These are phyloP conservation scores for Cryptosporidium meleagridis DNA, from an alignment of 169 alveolate species.

Conservation along the genomic window DNA sequence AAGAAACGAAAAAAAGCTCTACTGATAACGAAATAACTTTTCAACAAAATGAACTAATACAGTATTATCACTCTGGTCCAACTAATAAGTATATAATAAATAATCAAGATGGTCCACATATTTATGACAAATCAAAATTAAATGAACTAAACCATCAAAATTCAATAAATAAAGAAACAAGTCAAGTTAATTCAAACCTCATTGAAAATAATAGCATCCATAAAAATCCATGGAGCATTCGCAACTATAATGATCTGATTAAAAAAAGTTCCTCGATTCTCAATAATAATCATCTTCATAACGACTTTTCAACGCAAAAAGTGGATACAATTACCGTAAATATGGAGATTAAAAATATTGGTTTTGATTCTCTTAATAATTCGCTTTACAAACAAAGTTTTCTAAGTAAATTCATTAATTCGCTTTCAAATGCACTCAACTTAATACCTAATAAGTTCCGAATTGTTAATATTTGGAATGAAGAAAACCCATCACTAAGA, in stretches of 20 bases:
- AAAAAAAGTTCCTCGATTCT: not conserved
- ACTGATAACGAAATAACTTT: not conserved
- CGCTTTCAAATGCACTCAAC: conserved; percentile 1
- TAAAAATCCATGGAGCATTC: not conserved
- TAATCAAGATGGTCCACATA: not conserved
- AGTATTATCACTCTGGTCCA: conserved; percentile 5
- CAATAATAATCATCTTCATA: not conserved
- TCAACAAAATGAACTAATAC: conserved; percentile 1
- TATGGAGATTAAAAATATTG: conserved; percentile 10
- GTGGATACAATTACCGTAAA: conserved; percentile 29
- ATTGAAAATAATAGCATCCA: not conserved
- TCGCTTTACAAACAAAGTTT: not conserved
- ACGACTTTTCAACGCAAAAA: not conserved
- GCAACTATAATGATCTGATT: not conserved
- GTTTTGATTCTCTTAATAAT: not conserved
- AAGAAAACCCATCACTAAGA: conserved; percentile 12
- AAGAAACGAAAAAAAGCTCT: not conserved
- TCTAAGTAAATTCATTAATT: not conserved
- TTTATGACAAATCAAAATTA: not conserved
- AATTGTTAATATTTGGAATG: conserved; percentile 17
- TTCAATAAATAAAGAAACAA: not conserved
- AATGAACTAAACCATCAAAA: conserved; percentile 2
- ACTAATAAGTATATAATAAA: not conserved
- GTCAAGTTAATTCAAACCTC: not conserved
- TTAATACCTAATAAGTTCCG: not conserved